These are phyloP conservation scores for Trypanosoma mega DNA, from an alignment of 208 protist genomes.

Conservation along the genomic window DNA sequence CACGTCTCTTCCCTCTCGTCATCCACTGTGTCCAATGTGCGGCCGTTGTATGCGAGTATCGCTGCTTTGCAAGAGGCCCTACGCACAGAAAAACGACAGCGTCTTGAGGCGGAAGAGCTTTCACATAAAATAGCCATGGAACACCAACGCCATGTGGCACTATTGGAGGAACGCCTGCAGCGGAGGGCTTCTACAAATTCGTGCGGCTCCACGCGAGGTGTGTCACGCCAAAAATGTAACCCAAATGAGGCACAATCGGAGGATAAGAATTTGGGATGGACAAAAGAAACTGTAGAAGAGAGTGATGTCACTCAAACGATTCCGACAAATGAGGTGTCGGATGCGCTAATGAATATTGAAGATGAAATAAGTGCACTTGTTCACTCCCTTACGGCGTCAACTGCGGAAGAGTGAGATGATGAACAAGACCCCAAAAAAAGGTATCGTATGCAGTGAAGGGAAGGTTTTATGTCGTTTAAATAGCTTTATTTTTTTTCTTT, in stretches of 20 bases:
- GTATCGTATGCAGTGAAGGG: no score
- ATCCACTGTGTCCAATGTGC: conserved; percentile 23
- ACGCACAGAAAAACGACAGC: conserved; percentile 42
- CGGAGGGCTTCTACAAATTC: no score
- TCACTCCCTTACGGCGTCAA: background rate
- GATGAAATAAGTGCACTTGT: conserved; percentile 5
- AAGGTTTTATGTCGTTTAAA: no score
- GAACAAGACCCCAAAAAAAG: no score
- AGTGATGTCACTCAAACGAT: background rate
- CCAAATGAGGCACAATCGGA: no score
- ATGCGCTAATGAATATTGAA: background rate
- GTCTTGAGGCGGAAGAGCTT: conserved; percentile 49
- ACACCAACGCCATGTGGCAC: conserved; percentile 34
- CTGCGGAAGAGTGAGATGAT: background rate
- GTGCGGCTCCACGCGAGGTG: no score
- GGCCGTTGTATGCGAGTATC: conserved; percentile 24
- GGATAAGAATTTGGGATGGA: conserved; percentile 3
- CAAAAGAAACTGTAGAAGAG: conserved; percentile 21
- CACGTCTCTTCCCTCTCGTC: no score
- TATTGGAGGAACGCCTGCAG: conserved; percentile 48
- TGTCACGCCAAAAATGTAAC: no score
- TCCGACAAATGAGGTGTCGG: background rate
- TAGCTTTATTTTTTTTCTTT: no score
- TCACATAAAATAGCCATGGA: conserved; percentile 33
- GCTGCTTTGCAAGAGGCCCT: conserved; percentile 30